Conservation (phyloP, 306 rosid genomes). For the Psophocarpus tetragonolobus region DNA sequence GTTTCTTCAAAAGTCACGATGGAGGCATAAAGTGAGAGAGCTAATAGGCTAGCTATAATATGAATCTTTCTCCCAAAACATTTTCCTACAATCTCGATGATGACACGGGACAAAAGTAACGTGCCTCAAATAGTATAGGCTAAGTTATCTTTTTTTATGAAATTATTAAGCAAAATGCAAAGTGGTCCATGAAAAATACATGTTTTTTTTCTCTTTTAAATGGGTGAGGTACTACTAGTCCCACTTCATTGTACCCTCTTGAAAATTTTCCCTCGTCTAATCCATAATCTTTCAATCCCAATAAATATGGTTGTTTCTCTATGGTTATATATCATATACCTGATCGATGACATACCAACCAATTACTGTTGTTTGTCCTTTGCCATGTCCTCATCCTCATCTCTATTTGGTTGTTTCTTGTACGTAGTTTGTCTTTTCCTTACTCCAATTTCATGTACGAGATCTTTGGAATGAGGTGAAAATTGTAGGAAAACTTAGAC, state of each 20-base stretch:
- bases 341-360: conserved; percentile 2
- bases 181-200: conserved; percentile 7
- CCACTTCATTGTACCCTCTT: not conserved
- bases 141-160: not conserved
- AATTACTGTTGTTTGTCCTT: not conserved
- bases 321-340: not conserved
- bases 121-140: not conserved
- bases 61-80: not conserved
- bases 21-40: not conserved
- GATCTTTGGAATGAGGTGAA: not conserved
- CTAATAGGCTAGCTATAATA: not conserved
- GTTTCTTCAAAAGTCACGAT: not conserved
- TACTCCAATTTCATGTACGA: not conserved
- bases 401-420: conserved; percentile 10
- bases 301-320: not conserved
- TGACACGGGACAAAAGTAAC: not conserved
- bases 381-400: not conserved
- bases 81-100: not conserved
- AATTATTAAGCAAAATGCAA: not conserved
- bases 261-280: not conserved
- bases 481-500: not conserved
- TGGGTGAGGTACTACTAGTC: not conserved
- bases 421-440: not conserved
- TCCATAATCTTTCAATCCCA: not conserved
- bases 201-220: not conserved